Evolutionary conservation across 139 green algal genomes (phyloP).

Genomic region (Volvox africanus): DNA sequence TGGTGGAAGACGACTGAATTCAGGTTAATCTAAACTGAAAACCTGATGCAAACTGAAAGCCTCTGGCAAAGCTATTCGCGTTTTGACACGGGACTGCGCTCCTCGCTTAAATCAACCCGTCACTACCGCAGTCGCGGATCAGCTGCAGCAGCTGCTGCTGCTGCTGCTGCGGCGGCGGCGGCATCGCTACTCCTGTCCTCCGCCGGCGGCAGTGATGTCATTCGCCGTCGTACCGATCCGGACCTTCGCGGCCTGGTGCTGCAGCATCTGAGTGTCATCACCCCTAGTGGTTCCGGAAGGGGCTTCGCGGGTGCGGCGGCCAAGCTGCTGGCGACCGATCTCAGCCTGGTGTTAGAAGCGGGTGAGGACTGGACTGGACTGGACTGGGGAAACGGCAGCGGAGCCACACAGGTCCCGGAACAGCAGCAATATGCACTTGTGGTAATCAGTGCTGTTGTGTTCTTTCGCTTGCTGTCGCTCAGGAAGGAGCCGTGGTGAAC

Average conservation of each 20-base stretch:
- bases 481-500: no score
- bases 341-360: constrained; percentile 17
- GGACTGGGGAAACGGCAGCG: no score
- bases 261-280: constrained; percentile 5
- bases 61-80: no score
- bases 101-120: background rate
- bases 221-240: background rate
- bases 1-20: no score
- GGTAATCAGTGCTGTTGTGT: no score
- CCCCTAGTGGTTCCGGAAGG: background rate
- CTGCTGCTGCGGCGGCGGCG: background rate
- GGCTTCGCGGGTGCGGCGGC: background rate
- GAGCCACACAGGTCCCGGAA: no score
- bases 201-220: constrained; percentile 6
- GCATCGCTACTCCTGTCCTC: constrained; percentile 7
- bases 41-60: no score
- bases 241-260: constrained; percentile 21
- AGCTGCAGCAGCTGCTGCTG: background rate
- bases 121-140: background rate
- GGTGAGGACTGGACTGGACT: constrained; percentile 19
- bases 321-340: background rate
- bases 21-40: no score
- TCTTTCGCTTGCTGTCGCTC: no score
- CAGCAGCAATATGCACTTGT: no score
- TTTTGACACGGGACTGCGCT: no score